Evolutionary conservation across 1,284 basidiomycete species (phyloP).

Genomic region (Ganoderma leucocontextum): DNA sequence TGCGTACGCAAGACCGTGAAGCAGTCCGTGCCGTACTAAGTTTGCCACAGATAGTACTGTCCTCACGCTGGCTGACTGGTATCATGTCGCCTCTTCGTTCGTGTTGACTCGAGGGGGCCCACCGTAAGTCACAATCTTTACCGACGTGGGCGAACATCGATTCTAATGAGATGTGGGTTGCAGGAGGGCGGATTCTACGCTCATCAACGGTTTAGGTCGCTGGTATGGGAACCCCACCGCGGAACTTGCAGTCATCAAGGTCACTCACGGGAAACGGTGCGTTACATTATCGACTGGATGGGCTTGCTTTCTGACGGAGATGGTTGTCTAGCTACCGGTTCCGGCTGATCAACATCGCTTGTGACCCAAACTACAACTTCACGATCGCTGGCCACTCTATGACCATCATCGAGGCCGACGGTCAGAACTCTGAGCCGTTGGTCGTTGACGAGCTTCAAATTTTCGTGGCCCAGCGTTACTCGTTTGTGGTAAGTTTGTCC

Average conservation of each 20-base stretch:
- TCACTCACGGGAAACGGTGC: conserved; percentile 45
- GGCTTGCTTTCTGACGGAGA: neutral
- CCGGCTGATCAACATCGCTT: conserved; percentile 59
- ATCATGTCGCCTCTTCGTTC: conserved; percentile 25
- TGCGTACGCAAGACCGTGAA: conserved; percentile 48
- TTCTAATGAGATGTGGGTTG: neutral
- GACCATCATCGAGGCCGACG: conserved; percentile 62
- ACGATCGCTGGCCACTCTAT: conserved; percentile 57
- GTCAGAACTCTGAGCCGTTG: conserved; percentile 49
- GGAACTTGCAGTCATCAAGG: conserved; percentile 44
- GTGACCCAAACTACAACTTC: conserved; percentile 42
- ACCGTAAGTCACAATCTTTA: conserved; percentile 23
- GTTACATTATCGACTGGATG: neutral
- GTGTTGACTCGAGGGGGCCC: neutral
- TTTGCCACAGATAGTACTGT: conserved; percentile 30
- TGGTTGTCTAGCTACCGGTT: conserved; percentile 40
- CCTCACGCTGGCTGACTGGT: conserved; percentile 39
- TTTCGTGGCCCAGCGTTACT: conserved; percentile 47
- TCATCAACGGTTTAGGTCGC: conserved; percentile 61
- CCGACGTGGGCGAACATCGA: neutral
- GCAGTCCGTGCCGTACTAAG: neutral
- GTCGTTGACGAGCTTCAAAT: conserved; percentile 52
- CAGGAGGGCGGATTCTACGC: conserved; percentile 41
- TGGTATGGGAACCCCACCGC: conserved; percentile 36
- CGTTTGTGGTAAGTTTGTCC: conserved; percentile 38